Evolutionary conservation across 208 protist species (phyloP), one percentile per base, ranked within the genome.

Genomic region (Borovskyia barvae): DNA sequence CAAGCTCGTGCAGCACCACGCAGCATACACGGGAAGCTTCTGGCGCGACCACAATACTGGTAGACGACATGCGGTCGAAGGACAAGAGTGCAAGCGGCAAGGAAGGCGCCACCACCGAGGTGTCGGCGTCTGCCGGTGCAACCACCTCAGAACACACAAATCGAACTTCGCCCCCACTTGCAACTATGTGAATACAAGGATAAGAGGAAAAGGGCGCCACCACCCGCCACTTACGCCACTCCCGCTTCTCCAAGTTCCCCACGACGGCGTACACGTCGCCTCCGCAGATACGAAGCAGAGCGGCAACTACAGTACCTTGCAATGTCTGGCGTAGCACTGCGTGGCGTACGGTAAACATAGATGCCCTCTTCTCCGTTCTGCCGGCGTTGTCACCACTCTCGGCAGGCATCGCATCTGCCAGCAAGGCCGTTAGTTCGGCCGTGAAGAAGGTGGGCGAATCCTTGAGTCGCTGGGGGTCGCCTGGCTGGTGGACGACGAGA

Each of bases 11-110:
- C 19, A 83, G 22, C 15, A 61, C 37, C 1, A 77, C 63, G 46
- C 68, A 80, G 3, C 60, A 36, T 53, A 80, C 2, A n/a, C 30
- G 28, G 1, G 6, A 5, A 11, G 7, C 2, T 19, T 32, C 0
- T 20, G 43, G 14, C 22, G 24, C 22, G 15, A n/a, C 35, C 8
- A 25, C 9, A 19, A 45, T 40, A 5, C 45, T 48, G 33, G 19
- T 25, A 4, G 51, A 14, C 1, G 53, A 56, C 6, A 82, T 48
- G 47, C 65, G 69, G 20, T 84, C 75, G 48, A 91, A 84, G n/a
- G 75, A 58, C 7, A 67, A 79, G n/a, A 91, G 63, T 17, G 77
- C 77, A 57, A 85, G 54, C 11, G 77, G 47, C 9, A 73, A 14
- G 24, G 72, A 71, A n/a, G 80, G 77, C 5, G 80, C 67, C 2